These are phyloP conservation scores for Boletus coccyginus DNA, from an alignment of 768 basidiomycete species.

Conservation along the genomic window DNA sequence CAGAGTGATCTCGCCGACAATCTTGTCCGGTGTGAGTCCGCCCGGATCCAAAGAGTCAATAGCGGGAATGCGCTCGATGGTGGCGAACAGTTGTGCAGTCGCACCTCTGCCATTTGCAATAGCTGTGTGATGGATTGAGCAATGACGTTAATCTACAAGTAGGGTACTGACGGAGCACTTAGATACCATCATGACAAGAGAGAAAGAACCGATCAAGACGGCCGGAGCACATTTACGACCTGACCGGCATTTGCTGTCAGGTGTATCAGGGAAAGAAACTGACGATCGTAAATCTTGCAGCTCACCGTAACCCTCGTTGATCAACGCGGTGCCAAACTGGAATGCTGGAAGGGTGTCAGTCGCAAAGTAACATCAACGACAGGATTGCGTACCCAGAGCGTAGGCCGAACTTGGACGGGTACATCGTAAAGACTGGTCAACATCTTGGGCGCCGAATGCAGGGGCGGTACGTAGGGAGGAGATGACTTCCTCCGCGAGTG, in stretches of 20 bases:
- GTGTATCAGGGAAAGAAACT: background rate
- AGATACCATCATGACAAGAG: slow-evolving; percentile 78
- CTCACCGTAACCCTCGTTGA: slow-evolving; percentile 56
- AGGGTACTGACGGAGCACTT: slow-evolving; percentile 69
- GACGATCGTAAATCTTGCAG: background rate
- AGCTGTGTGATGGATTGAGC: slow-evolving; percentile 39
- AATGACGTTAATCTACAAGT: background rate
- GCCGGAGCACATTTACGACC: slow-evolving; percentile 81
- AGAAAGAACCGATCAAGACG: slow-evolving; percentile 89
- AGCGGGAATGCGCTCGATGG: slow-evolving; percentile 82
- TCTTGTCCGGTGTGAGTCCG: slow-evolving; percentile 66
- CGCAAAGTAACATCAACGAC: background rate
- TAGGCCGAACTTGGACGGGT: slow-evolving; percentile 58
- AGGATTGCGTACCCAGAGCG: slow-evolving; percentile 49
- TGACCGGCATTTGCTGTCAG: slow-evolving; percentile 57
- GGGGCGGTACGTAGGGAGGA: slow-evolving; percentile 86
- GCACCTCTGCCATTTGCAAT: slow-evolving; percentile 80
- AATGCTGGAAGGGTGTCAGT: slow-evolving; percentile 53
- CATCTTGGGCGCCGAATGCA: slow-evolving; percentile 81
- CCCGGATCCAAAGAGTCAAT: slow-evolving; percentile 76
- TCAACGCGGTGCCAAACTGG: slow-evolving; percentile 84
- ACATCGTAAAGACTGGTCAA: slow-evolving; percentile 64
- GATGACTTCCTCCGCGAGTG: slow-evolving; percentile 90
- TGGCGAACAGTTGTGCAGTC: slow-evolving; percentile 84
- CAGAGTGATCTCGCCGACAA: slow-evolving; percentile 71